Conservation (phyloP, 352 stramenopile species). For the Phytophthora aleatoria region DNA sequence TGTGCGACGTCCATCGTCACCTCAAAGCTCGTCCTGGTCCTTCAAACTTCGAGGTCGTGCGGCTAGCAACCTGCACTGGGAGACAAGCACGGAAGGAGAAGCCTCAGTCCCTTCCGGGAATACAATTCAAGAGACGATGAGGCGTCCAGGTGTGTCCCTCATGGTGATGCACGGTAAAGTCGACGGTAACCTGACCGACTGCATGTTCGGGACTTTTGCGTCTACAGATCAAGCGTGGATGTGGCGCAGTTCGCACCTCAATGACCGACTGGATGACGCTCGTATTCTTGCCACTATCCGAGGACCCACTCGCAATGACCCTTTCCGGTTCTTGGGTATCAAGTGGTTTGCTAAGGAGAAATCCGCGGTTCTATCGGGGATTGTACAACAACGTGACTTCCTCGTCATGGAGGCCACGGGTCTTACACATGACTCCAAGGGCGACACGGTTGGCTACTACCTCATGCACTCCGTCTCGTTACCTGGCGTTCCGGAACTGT, state of each 20-base stretch:
- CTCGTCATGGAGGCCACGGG: constrained; percentile 55
- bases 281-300: constrained; percentile 45
- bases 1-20: neutral
- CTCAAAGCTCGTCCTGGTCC: neutral
- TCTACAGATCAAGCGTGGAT: constrained; percentile 46
- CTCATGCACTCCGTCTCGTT: constrained; percentile 60
- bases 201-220: constrained; percentile 46
- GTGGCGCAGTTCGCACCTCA: constrained; percentile 46
- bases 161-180: constrained; percentile 43
- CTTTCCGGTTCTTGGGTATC: constrained; percentile 52
- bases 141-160: constrained; percentile 35
- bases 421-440: constrained; percentile 37
- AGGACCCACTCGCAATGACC: constrained; percentile 37
- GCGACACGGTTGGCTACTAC: constrained; percentile 47
- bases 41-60: constrained; percentile 10
- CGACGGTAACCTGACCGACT: constrained; percentile 50
- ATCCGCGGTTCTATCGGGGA: constrained; percentile 39
- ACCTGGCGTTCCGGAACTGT: constrained; percentile 38
- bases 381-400: constrained; percentile 54
- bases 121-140: constrained; percentile 28
- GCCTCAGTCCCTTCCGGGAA: neutral
- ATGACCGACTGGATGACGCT: constrained; percentile 55
- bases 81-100: neutral
- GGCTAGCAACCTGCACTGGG: neutral
- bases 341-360: constrained; percentile 66